Evolutionary conservation across 2,329 filamentous ascomycete species (phyloP).

Genomic region (Pseudogymnoascus sp.): DNA sequence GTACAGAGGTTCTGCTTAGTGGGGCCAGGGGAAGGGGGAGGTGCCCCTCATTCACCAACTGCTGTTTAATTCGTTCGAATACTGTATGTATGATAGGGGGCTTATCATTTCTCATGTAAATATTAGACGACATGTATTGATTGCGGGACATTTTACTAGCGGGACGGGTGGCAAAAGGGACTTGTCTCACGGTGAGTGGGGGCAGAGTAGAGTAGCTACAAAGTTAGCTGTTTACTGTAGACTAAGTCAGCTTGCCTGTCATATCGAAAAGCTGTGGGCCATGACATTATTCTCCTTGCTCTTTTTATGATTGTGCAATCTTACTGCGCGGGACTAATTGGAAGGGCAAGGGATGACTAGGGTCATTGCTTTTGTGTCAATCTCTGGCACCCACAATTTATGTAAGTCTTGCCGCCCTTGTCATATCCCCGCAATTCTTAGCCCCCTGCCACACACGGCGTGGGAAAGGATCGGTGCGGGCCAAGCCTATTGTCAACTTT

Average conservation of each 20-base stretch:
- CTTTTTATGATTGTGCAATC: slow-evolving; percentile 21
- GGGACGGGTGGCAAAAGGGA: neutral
- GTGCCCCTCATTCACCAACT: neutral
- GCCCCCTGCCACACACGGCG: neutral
- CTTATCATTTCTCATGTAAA: slow-evolving; percentile 7
- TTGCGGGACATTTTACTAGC: neutral
- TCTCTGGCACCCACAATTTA: neutral
- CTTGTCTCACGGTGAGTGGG: neutral
- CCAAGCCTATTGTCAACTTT: neutral
- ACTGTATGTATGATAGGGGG: neutral
- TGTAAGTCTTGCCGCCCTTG: neutral
- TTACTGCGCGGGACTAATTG: slow-evolving; percentile 11
- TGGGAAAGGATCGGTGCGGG: neutral
- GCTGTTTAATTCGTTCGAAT: neutral
- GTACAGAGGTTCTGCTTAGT: neutral
- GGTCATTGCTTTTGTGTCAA: neutral
- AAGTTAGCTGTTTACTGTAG: neutral
- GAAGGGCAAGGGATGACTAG: neutral
- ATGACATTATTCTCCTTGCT: slow-evolving; percentile 17
- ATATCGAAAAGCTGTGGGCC: neutral
- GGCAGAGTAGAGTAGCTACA: neutral
- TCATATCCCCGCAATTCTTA: neutral
- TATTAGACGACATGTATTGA: slow-evolving; percentile 1
- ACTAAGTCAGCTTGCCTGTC: neutral
- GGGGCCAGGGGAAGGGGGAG: neutral